Evolutionary conservation across 2,329 filamentous ascomycete genomes (phyloP), one percentile per base, ranked within the genome.

Genomic region (Rachicladosporium sp.): DNA sequence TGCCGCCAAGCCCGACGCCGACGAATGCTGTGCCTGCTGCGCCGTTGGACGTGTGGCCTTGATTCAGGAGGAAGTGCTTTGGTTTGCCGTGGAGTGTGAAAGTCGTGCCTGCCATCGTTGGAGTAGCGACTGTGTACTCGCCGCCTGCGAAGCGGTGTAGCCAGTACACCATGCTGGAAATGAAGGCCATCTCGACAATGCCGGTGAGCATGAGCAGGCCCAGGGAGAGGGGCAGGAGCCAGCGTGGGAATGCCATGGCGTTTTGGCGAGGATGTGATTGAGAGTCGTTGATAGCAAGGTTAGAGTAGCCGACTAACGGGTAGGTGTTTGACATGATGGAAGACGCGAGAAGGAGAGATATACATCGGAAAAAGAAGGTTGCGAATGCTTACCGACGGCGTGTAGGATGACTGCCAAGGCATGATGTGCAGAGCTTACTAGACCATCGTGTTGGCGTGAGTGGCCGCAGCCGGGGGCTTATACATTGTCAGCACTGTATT

Each of bases 61-160:
- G 51, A 41, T 57, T 40, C 13, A 49, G 38, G 12, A 55, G 46
- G 2, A 54, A 44, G 15, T 60, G 51, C 37, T 61, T 61, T 38
- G 61, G 60, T 44, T 64, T 63, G 46, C 64, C 64, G 33, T 57
- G 58, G 33, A 67, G 59, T 4, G 46, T 32, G 35, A 55, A 51
- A 23, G 54, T 62, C 19, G 58, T 34, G 33, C 15, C 32, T 29
- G 46, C 38, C 31, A 46, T 23, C 3, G 31, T 41, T 3, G 39
- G 21, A 11, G 39, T 35, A 46, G 36, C 30, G 43, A 53, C 41
- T 13, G 40, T 34, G 44, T 53, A 55, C 37, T 39, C 42, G 13
- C 39, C 35, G 35, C 52, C 51, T 30, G 50, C 51, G 27, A 46
- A 46, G 13, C 39, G 35, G 33, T 55, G 50, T 5, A 54, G 50